Conservation (phyloP, 208 protist species). For the Spongospora subterranea region DNA sequence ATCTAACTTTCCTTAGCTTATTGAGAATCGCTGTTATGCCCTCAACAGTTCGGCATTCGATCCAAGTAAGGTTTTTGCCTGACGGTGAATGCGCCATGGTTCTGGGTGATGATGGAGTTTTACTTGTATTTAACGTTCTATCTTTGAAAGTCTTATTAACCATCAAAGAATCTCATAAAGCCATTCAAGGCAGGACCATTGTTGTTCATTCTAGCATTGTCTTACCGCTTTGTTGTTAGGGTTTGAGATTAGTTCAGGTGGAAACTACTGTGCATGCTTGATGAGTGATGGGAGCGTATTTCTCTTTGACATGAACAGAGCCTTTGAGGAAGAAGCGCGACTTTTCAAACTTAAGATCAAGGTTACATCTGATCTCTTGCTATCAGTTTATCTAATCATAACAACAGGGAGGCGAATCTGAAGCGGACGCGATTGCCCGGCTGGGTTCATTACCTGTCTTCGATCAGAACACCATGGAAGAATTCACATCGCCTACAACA, state of each 20-base stretch:
- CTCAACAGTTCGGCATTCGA: neutral
- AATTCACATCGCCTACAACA: no score
- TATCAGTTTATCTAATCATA: neutral
- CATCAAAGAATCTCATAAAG: neutral
- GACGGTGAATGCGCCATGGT: neutral
- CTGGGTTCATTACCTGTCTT: neutral
- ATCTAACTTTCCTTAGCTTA: neutral
- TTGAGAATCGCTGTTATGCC: constrained; percentile 33
- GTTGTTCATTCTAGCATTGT: neutral
- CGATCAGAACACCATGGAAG: neutral
- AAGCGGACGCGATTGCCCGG: neutral
- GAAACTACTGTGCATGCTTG: constrained; percentile 43
- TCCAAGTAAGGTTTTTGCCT: neutral
- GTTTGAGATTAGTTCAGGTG: constrained; percentile 4
- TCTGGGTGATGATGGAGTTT: neutral
- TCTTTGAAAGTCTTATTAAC: neutral
- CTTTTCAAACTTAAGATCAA: neutral
- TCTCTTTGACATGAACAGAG: constrained; percentile 25
- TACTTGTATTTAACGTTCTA: constrained; percentile 44
- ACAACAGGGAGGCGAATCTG: neutral
- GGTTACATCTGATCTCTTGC: neutral
- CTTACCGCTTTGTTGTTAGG: neutral
- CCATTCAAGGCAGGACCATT: neutral
- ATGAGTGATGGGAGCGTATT: constrained; percentile 27
- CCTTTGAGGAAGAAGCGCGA: neutral